A percentile compares a stretch with the other conserved stretches of the same genome.
Evolutionary conservation across 2,329 filamentous ascomycete genomes (phyloP).

Genomic region (Fusarium floridanum): DNA sequence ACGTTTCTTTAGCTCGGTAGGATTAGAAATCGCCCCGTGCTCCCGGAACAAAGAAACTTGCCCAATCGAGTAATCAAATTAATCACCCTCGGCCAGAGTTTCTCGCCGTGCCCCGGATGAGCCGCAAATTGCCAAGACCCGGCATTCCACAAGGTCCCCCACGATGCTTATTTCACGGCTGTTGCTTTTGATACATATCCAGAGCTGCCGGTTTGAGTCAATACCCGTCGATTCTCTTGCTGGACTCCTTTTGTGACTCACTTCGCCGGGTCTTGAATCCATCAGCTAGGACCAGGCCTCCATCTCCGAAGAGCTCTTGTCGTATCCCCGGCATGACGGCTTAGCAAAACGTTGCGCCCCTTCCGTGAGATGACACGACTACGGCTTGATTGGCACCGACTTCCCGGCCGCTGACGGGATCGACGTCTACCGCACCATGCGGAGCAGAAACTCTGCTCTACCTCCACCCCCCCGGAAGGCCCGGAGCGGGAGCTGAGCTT

Average conservation of each 20-base stretch:
- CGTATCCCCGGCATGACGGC: neutral
- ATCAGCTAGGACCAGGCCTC: constrained; percentile 1
- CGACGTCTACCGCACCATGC: constrained; percentile 10
- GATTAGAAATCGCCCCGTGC: constrained; percentile 40
- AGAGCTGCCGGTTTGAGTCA: neutral
- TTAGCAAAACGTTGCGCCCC: neutral
- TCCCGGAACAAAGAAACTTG: constrained; percentile 12
- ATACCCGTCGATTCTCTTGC: neutral
- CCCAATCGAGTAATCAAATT: constrained; percentile 37
- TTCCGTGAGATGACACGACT: neutral
- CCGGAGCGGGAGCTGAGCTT: constrained; percentile 16
- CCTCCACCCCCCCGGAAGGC: constrained; percentile 31
- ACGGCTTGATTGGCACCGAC: constrained; percentile 14
- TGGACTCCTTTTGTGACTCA: constrained; percentile 7
- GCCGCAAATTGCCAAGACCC: constrained; percentile 17
- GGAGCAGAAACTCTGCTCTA: constrained; percentile 13
- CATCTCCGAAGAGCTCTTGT: neutral
- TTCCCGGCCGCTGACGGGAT: constrained; percentile 10
- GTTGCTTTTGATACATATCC: constrained; percentile 3
- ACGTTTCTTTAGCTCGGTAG: constrained; percentile 3
- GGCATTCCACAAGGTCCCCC: neutral
- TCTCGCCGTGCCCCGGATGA: constrained; percentile 25
- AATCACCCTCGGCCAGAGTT: constrained; percentile 40
- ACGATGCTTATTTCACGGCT: neutral
- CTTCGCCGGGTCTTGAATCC: neutral